A percentile compares a stretch with the other conserved stretches of the same genome.
These are phyloP conservation scores for Plectosphaerella sp. DNA, from an alignment of 2,329 filamentous ascomycete species.

Conservation along the genomic window DNA sequence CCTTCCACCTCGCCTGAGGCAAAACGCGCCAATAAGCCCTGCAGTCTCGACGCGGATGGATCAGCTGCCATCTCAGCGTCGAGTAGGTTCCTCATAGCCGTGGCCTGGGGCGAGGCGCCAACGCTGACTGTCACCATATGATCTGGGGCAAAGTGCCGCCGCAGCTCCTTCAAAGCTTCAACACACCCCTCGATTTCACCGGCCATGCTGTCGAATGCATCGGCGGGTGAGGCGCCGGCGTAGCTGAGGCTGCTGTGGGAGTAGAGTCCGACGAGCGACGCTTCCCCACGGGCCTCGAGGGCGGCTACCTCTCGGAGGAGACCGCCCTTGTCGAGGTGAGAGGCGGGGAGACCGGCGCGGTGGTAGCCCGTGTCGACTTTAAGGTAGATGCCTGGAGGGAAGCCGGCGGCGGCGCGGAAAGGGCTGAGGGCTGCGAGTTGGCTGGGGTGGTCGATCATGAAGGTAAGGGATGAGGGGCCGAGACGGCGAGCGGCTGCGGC, in stretches of 20 bases:
- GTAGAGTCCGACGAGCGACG: constrained; percentile 19
- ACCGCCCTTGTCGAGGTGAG: constrained; percentile 29
- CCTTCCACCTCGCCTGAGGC: no score
- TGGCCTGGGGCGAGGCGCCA: constrained; percentile 26
- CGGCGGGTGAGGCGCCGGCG: constrained; percentile 14
- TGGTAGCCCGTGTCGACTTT: constrained; percentile 63
- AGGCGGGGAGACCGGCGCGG: constrained; percentile 51
- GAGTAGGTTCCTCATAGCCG: constrained; percentile 18
- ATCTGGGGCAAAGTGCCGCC: constrained; percentile 5
- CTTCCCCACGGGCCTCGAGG: constrained; percentile 13
- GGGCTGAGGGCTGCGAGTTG: constrained; percentile 32
- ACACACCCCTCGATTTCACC: constrained; percentile 25
- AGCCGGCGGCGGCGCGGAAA: constrained; percentile 22
- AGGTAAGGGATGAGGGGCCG: constrained; percentile 38
- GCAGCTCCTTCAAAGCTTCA: constrained; percentile 13
- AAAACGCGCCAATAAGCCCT: not conserved
- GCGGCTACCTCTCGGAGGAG: constrained; percentile 30
- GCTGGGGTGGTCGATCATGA: constrained; percentile 53
- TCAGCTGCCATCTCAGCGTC: not conserved
- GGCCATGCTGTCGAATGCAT: constrained; percentile 23
- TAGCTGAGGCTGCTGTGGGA: constrained; percentile 29
- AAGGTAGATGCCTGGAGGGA: constrained; percentile 41
- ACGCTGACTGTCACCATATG: constrained; percentile 22
- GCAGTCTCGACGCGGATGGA: not conserved
- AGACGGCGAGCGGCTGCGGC: constrained; percentile 38